Conservation (phyloP, 2,329 filamentous ascomycete species). For the Fusarium continuum region DNA sequence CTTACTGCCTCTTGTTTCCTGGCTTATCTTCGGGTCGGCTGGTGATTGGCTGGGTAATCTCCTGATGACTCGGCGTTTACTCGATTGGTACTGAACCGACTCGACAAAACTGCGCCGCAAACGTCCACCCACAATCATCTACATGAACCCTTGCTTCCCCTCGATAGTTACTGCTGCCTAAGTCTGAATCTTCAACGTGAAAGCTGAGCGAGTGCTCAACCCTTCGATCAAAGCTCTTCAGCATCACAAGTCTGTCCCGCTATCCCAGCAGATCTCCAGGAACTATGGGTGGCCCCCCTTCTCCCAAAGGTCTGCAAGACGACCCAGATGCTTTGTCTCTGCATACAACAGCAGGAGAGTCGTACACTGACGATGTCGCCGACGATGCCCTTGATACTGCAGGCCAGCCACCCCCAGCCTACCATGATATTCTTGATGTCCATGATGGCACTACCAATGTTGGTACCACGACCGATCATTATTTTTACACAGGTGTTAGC, state of each 20-base stretch:
- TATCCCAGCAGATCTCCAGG: fast-evolving
- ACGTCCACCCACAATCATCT: too few species aligned
- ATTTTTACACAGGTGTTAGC: constrained; percentile 3
- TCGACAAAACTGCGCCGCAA: not conserved
- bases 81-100: not conserved
- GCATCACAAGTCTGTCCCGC: fast-evolving
- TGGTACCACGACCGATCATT: not conserved
- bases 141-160: not conserved
- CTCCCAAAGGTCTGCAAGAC: constrained; percentile 5
- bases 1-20: not conserved
- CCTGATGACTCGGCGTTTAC: constrained; percentile 2
- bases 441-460: too few species aligned
- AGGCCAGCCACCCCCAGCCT: not conserved
- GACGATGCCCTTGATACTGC: constrained; percentile 4
- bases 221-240: fast-evolving
- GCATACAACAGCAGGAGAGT: constrained; percentile 29
- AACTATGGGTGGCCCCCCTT: constrained; percentile 11
- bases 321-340: constrained; percentile 36
- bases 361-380: constrained; percentile 6
- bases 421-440: not conserved
- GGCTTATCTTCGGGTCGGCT: not conserved
- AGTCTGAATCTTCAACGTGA: not conserved
- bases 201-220: not conserved
- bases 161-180: not conserved
- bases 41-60: too few species aligned